Evolutionary conservation across 176 grass and related monocot genomes (phyloP).

Genomic region (Zea luxurians): DNA sequence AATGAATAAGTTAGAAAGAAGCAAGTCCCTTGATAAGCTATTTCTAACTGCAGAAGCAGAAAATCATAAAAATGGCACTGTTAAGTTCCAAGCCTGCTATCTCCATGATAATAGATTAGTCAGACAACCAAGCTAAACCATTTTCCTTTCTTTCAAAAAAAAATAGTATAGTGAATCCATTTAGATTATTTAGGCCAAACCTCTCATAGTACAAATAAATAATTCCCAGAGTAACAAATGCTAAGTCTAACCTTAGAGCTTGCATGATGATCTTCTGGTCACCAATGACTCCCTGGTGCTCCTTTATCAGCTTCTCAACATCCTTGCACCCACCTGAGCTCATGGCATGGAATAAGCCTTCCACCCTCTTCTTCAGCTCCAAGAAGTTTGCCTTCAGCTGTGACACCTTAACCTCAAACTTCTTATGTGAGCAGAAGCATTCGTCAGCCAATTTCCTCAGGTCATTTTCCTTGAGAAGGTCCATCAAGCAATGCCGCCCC

Average conservation of each 20-base stretch:
- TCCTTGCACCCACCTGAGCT: conserved; percentile 69
- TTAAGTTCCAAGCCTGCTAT: background rate
- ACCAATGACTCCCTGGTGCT: conserved; percentile 64
- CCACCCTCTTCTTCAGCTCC: conserved; percentile 76
- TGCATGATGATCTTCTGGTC: conserved; percentile 97
- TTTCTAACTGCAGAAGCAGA: conserved; percentile 14
- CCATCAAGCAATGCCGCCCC: conserved; percentile 63
- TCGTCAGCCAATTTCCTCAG: conserved; percentile 60
- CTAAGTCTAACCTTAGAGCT: conserved; percentile 68
- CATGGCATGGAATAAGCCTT: conserved; percentile 67
- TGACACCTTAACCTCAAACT: conserved; percentile 71
- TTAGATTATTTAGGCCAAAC: conserved; percentile 26
- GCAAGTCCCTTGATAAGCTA: conserved; percentile 23
- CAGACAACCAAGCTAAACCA: conserved; percentile 3
- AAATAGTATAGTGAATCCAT: conserved; percentile 20
- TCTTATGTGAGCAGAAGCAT: conserved; percentile 66
- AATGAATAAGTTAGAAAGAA: conserved; percentile 19
- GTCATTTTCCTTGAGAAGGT: conserved; percentile 80
- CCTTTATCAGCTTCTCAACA: conserved; percentile 70
- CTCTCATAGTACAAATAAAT: conserved; percentile 15
- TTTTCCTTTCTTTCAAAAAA: background rate
- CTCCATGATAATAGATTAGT: background rate
- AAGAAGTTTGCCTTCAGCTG: conserved; percentile 67
- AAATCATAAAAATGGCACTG: conserved; percentile 1
- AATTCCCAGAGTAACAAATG: conserved; percentile 26